Evolutionary conservation across 805 yeast species (phyloP), one percentile per base, ranked within the genome.

Genomic region (Wickerhamomyces sydowiorum): DNA sequence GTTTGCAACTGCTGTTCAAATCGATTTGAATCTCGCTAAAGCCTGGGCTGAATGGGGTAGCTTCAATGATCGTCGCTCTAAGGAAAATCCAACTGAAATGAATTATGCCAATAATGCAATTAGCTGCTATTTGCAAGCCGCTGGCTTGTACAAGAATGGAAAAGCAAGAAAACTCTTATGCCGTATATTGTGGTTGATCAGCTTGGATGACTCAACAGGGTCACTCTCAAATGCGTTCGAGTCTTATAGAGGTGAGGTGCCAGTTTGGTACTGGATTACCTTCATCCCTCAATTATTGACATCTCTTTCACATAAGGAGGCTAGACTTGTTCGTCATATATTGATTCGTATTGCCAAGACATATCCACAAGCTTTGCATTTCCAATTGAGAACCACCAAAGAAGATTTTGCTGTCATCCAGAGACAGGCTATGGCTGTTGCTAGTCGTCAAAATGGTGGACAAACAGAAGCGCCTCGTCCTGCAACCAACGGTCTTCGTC

Each of bases 31-130:
- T 54, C 65, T 93, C 37, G 96, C 98, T 2, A 91, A 93, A 61
- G 98, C 99, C 0, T 93, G 99, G 99, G 98, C 97, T 4, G 97
- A 95, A 60, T 93, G 99, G 99, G 99, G 99, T 46, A 80, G 82
- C 59, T 93, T 88, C 67, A 90, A 90, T 59, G 99, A 93, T 53
- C 77, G 82, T 23, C 72, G 96, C 33, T 81, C 88, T 61, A 85
- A 86, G 50, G 95, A 88, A 50, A 82, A 82, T 46, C 91, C 90
- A 1, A 77, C 70, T 38, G 95, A 87, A 53, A 80, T 85, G 65
- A 76, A 79, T 19, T 82, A 79, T 62, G 99, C 98, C 17, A 84
- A 88, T 48, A 89, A 90, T 61, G 98, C 99, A 2, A 81, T 93
- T 37, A 84, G 95, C 54, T 93, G 99, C 61, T 95, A 90, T 64